Conservation (phyloP, 805 yeast species). For the Ogataea paradorogensis region DNA sequence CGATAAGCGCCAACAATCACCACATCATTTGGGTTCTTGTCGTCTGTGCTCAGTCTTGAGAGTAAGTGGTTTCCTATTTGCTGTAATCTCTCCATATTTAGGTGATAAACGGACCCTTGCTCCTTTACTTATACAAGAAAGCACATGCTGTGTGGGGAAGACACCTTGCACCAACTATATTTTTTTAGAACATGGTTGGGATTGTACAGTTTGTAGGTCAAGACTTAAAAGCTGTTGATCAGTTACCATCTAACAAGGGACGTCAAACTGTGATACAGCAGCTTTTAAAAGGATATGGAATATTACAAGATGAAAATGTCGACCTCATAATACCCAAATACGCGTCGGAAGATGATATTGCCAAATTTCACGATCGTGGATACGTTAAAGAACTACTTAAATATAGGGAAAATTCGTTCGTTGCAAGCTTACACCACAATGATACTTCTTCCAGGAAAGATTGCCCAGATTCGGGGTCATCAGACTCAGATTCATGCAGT, state of each 20-base stretch:
- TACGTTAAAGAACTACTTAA: neutral
- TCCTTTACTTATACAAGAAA: slow-evolving; percentile 4
- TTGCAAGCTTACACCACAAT: slow-evolving; percentile 31
- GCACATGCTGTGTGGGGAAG: slow-evolving; percentile 12
- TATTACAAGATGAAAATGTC: slow-evolving; percentile 26
- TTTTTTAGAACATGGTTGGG: slow-evolving; percentile 15
- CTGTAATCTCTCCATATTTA: slow-evolving; percentile 35
- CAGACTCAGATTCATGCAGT: no score
- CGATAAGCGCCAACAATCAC: slow-evolving; percentile 89
- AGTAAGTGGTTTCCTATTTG: slow-evolving; percentile 35
- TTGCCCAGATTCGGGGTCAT: no score
- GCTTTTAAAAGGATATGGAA: slow-evolving; percentile 40
- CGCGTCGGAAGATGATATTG: slow-evolving; percentile 39
- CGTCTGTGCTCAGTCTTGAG: slow-evolving; percentile 16
- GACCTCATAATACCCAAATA: slow-evolving; percentile 25
- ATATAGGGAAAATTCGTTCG: slow-evolving; percentile 1
- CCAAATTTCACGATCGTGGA: slow-evolving; percentile 45
- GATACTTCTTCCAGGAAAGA: no score
- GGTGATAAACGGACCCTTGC: neutral
- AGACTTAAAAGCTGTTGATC: slow-evolving; percentile 31
- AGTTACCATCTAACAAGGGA: slow-evolving; percentile 51
- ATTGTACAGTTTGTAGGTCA: slow-evolving; percentile 6
- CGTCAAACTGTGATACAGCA: slow-evolving; percentile 45
- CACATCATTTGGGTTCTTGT: slow-evolving; percentile 78
- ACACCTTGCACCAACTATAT: slow-evolving; percentile 8